A percentile compares a stretch with the other conserved stretches of the same genome.
These are phyloP conservation scores for Cicer arietinum DNA, from an alignment of 306 rosid species.

Conservation along the genomic window DNA sequence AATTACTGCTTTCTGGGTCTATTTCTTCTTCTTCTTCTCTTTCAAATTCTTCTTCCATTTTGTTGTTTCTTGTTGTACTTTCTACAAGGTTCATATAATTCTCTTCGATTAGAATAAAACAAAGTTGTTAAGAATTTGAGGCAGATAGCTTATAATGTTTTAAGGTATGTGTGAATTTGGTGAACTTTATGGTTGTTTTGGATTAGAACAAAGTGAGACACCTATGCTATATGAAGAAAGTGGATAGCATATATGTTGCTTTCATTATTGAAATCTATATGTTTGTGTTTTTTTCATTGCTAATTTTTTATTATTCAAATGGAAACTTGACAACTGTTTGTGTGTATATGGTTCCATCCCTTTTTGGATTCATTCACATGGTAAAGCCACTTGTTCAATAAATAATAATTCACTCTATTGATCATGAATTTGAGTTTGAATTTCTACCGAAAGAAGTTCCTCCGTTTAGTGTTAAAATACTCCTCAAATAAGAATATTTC, in stretches of 20 bases:
- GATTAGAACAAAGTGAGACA: slow-evolving; percentile 38
- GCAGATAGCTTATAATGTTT: slow-evolving; percentile 18
- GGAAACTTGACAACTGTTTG: slow-evolving; percentile 27
- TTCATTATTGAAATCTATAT: slow-evolving; percentile 28
- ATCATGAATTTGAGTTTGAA: no score
- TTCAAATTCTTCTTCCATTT: slow-evolving; percentile 53
- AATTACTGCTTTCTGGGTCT: slow-evolving; percentile 67
- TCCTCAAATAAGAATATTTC: no score
- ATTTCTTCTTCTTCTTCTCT: slow-evolving; percentile 32
- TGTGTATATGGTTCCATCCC: slow-evolving; percentile 23
- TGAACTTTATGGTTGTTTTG: slow-evolving; percentile 23
- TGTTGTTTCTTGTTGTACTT: slow-evolving; percentile 25
- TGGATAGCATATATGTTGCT: slow-evolving; percentile 19
- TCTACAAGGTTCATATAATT: slow-evolving; percentile 49
- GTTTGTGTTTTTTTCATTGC: background rate
- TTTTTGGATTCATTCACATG: slow-evolving; percentile 15
- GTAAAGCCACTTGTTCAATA: background rate
- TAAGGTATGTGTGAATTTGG: background rate
- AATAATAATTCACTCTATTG: background rate
- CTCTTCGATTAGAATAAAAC: slow-evolving; percentile 55
- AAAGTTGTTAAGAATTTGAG: slow-evolving; percentile 18
- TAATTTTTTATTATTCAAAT: slow-evolving; percentile 30
- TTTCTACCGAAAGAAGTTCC: no score
- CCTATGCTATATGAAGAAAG: slow-evolving; percentile 29
- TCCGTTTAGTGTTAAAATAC: no score